Conservation (phyloP, 306 rosid species). For the Prunus salicina region DNA sequence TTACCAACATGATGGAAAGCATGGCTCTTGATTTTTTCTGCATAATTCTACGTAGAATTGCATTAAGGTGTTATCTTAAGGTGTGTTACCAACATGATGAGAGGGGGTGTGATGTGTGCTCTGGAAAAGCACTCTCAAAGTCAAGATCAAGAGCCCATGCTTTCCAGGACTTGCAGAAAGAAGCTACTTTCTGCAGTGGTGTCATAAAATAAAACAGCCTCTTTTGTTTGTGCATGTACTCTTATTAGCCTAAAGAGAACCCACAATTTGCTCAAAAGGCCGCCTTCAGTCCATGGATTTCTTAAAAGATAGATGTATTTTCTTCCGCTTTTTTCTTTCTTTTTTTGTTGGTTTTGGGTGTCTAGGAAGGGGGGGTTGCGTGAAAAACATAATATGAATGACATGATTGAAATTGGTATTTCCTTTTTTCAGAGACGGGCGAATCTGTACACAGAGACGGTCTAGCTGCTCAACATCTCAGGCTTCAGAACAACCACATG, state of each 20-base stretch:
- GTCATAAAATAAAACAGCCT: not conserved
- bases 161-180: not conserved
- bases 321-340: too few relatives aligned
- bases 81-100: not conserved
- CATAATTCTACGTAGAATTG: not conserved
- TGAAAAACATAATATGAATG: not conserved
- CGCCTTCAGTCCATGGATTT: not conserved
- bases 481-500: not conserved
- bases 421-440: not conserved
- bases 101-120: not conserved
- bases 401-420: not conserved
- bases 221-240: not conserved
- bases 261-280: not conserved
- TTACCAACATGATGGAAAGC: too few relatives aligned
- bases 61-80: not conserved
- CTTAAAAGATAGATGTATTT: not conserved
- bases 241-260: not conserved
- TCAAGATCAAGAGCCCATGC: not conserved
- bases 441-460: constrained; percentile 2
- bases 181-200: not conserved
- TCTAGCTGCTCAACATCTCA: not conserved
- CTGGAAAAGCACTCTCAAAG: not conserved
- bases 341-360: too few relatives aligned
- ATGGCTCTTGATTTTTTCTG: too few relatives aligned
- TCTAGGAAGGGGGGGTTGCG: too few relatives aligned